A percentile compares a stretch with the other conserved stretches of the same genome.
These are phyloP conservation scores for Ascochyta pisi DNA, from an alignment of 2,329 filamentous ascomycete genomes.

Conservation along the genomic window DNA sequence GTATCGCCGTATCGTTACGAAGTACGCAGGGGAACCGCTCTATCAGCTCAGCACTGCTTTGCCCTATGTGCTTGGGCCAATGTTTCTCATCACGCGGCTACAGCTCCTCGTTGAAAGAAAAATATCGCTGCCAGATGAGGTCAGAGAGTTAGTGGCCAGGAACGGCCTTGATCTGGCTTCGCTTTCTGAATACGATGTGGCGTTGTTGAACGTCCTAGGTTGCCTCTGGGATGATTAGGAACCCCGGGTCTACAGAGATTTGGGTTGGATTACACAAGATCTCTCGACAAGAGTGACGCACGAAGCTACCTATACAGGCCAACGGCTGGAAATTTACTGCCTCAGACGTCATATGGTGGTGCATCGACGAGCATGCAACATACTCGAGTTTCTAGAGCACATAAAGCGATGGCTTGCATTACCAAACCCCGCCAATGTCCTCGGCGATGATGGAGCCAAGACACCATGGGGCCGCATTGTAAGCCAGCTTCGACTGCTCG, in stretches of 20 bases:
- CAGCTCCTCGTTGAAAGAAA: constrained; percentile 10
- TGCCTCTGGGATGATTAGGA: constrained; percentile 13
- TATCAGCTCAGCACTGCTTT: constrained; percentile 5
- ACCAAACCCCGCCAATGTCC: constrained; percentile 8
- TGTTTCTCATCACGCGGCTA: neutral
- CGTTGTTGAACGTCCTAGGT: constrained; percentile 6
- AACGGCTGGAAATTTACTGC: constrained; percentile 7
- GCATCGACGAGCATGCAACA: constrained; percentile 10
- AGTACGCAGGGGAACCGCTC: constrained; percentile 9
- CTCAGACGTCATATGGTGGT: constrained; percentile 3
- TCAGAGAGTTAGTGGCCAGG: neutral
- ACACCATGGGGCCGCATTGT: constrained; percentile 4
- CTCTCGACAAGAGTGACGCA: neutral
- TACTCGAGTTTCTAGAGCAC: constrained; percentile 13
- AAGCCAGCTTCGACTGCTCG: neutral
- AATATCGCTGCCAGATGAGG: neutral
- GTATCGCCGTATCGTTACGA: neutral
- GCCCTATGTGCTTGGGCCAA: constrained; percentile 11
- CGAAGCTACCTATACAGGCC: neutral
- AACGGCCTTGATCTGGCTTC: neutral
- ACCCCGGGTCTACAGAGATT: neutral
- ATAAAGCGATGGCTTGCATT: constrained; percentile 9
- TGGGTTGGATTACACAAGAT: neutral
- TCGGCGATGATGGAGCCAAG: neutral
- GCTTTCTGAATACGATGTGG: constrained; percentile 4